Conservation (phyloP, 352 stramenopile species). For the Pythium coloratum region DNA sequence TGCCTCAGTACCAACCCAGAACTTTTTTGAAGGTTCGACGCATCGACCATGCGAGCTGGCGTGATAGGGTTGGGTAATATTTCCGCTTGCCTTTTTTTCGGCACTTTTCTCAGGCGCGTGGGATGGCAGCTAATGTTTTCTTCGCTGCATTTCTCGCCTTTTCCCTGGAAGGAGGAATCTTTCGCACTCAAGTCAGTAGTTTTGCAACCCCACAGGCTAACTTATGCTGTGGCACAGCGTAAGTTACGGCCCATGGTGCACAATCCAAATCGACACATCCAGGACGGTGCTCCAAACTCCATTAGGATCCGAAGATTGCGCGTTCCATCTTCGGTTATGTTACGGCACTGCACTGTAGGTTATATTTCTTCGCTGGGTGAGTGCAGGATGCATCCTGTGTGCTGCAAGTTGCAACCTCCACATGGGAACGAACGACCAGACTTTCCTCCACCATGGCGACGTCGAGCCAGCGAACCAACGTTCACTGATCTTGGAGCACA, state of each 20-base stretch:
- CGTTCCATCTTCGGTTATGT: constrained; percentile 14
- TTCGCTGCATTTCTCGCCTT: constrained; percentile 3
- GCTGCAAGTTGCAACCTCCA: neutral
- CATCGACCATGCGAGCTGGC: constrained; percentile 17
- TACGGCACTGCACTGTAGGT: neutral
- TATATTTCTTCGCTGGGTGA: constrained; percentile 1
- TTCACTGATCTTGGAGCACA: constrained; percentile 13
- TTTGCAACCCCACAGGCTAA: neutral
- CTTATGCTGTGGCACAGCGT: neutral
- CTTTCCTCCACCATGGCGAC: neutral
- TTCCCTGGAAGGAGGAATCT: constrained; percentile 23
- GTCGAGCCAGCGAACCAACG: neutral
- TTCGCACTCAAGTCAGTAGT: constrained; percentile 14
- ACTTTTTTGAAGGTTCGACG: constrained; percentile 34
- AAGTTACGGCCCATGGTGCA: constrained; percentile 17
- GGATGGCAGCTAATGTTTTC: constrained; percentile 9
- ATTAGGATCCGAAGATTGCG: neutral
- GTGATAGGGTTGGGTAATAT: constrained; percentile 34
- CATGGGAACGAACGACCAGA: constrained; percentile 3
- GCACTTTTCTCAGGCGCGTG: constrained; percentile 27
- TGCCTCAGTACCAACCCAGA: constrained; percentile 20
- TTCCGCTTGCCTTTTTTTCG: constrained; percentile 29
- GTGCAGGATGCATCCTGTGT: neutral
- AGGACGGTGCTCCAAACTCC: no score
- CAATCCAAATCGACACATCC: neutral